These are phyloP conservation scores for Lachancea nothofagi DNA, from an alignment of 805 yeast genomes.

Conservation along the genomic window DNA sequence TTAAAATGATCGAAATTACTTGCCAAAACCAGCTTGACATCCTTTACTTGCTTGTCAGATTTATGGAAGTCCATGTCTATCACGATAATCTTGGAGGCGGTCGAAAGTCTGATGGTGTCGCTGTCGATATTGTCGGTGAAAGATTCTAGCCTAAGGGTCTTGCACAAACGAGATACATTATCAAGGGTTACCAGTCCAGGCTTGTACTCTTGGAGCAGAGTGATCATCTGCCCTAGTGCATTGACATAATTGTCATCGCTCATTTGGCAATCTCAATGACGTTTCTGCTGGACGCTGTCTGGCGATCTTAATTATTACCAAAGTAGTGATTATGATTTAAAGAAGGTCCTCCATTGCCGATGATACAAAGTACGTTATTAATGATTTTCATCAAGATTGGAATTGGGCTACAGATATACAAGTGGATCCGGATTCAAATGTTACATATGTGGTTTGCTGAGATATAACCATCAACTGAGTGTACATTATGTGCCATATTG, in stretches of 20 bases:
- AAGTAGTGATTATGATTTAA: no score
- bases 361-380: no score
- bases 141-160: slow-evolving; percentile 32
- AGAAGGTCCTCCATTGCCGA: no score
- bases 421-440: no score
- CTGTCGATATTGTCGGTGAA: slow-evolving; percentile 30
- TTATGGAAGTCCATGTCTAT: slow-evolving; percentile 34
- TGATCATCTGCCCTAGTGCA: slow-evolving; percentile 27
- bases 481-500: no score
- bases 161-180: slow-evolving; percentile 32
- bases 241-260: slow-evolving; percentile 27
- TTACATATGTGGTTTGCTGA: no score
- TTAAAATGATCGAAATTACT: slow-evolving; percentile 35
- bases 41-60: slow-evolving; percentile 23
- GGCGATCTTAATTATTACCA: no score
- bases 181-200: slow-evolving; percentile 31
- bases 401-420: no score
- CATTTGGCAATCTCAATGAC: slow-evolving; percentile 12
- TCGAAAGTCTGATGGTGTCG: slow-evolving; percentile 28
- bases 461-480: no score
- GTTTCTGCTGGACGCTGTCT: no score
- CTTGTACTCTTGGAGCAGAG: slow-evolving; percentile 28
- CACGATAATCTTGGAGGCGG: slow-evolving; percentile 35
- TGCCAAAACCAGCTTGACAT: slow-evolving; percentile 34
- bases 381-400: no score